Percentiles rank a stretch among this genome's conserved stretches.
Conservation (phyloP, 306 rosid genomes). For the Parietaria judaica region DNA sequence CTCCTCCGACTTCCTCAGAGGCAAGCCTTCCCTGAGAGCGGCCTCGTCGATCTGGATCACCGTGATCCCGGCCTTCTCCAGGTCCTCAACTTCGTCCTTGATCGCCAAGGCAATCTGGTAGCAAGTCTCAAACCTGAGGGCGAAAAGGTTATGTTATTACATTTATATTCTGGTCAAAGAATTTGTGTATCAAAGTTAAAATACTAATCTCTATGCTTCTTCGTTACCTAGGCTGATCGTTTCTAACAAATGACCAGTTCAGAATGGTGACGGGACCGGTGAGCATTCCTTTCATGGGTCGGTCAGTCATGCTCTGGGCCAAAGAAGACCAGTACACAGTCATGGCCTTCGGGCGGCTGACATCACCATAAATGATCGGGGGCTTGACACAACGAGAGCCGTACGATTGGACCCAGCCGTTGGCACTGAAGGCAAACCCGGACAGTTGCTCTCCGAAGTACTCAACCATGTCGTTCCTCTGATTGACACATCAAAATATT, state of each 20-base stretch:
- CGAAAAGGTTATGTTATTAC: no score
- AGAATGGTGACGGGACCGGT: slow-evolving; percentile 96
- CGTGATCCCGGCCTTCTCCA: slow-evolving; percentile 61
- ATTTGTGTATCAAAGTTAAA: neutral
- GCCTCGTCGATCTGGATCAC: slow-evolving; percentile 93
- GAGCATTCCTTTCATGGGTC: slow-evolving; percentile 99
- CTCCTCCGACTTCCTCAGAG: slow-evolving; percentile 84
- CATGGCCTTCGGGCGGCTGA: slow-evolving; percentile 93
- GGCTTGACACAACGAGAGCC: slow-evolving; percentile 98
- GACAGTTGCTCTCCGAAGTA: slow-evolving; percentile 81
- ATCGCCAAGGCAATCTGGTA: slow-evolving; percentile 90
- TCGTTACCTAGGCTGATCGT: slow-evolving; percentile 73
- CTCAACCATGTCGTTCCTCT: slow-evolving; percentile 97
- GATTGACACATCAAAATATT: slow-evolving; percentile 22
- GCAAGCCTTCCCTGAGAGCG: slow-evolving; percentile 83
- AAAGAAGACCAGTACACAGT: slow-evolving; percentile 46
- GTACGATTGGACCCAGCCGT: slow-evolving; percentile 96
- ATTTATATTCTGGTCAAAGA: neutral
- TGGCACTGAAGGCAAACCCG: slow-evolving; percentile 78
- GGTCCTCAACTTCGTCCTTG: slow-evolving; percentile 92
- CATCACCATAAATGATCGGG: slow-evolving; percentile 93
- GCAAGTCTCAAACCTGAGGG: slow-evolving; percentile 65
- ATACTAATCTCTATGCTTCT: neutral
- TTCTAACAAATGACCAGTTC: slow-evolving; percentile 89
- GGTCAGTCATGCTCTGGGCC: slow-evolving; percentile 43